phyloP scores from a whole-genome alignment of 345 rosid genomes.

The Cochlearia excelsa region DNA sequence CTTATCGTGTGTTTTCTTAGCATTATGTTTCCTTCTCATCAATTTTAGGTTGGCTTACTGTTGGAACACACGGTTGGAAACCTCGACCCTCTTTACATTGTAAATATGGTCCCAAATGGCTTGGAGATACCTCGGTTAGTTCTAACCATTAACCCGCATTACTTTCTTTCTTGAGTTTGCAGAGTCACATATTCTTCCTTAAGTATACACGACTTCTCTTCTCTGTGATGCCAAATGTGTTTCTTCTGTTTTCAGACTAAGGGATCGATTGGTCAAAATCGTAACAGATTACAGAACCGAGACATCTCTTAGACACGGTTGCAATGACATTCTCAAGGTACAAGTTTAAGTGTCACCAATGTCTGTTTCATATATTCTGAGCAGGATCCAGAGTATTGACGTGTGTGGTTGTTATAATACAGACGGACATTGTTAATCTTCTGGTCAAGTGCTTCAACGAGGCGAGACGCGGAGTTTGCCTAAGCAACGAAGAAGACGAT shows the following conservation, averaged over 20 bases:
- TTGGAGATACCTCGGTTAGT: slow-evolving; percentile 98
- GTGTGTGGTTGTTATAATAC: slow-evolving; percentile 24
- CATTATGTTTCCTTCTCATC: slow-evolving; percentile 20
- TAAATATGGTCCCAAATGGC: slow-evolving; percentile 96
- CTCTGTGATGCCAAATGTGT: slow-evolving; percentile 15
- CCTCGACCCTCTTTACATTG: slow-evolving; percentile 94
- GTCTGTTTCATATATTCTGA: slow-evolving; percentile 1
- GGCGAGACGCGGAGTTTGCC: slow-evolving; percentile 71
- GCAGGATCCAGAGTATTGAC: slow-evolving; percentile 20
- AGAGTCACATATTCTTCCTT: neutral
- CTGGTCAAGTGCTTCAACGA: slow-evolving; percentile 85
- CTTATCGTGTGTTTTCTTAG: neutral
- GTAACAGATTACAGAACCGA: slow-evolving; percentile 97
- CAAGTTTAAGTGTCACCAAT: neutral
- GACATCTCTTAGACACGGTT: slow-evolving; percentile 95
- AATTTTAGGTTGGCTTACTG: slow-evolving; percentile 82
- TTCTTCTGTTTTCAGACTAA: slow-evolving; percentile 54
- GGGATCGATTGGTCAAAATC: slow-evolving; percentile 92
- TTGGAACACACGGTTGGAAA: slow-evolving; percentile 99
- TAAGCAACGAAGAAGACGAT: slow-evolving; percentile 66
- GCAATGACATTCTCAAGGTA: slow-evolving; percentile 97
- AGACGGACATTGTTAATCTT: slow-evolving; percentile 95
- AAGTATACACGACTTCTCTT: slow-evolving; percentile 1
- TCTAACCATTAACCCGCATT: neutral
- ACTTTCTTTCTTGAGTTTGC: slow-evolving; percentile 1